Conservation (phyloP, 768 basidiomycete species). For the Pholiota microspora region DNA sequence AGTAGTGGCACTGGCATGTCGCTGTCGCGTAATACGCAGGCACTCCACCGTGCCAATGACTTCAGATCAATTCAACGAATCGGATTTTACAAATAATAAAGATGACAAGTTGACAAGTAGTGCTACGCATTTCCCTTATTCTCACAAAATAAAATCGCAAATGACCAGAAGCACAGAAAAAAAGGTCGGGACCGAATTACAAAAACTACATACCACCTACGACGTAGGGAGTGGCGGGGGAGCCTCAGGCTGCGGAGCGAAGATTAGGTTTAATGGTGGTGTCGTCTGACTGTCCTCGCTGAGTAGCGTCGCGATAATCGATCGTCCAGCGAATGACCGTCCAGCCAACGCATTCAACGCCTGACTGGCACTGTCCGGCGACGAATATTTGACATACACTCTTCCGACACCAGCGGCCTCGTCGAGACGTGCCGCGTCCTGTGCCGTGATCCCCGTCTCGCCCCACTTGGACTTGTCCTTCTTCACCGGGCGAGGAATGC, state of each 20-base stretch:
- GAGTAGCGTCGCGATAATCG: constrained; percentile 83
- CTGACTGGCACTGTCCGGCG: constrained; percentile 56
- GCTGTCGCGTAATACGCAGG: no score
- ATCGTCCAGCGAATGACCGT: constrained; percentile 80
- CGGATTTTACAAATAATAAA: no score
- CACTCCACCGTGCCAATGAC: no score
- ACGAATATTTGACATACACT: constrained; percentile 88
- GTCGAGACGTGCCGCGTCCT: constrained; percentile 71
- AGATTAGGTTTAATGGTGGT: constrained; percentile 78
- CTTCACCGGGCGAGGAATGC: constrained; percentile 87
- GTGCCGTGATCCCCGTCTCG: constrained; percentile 57
- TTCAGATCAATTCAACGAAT: no score
- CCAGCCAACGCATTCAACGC: constrained; percentile 91
- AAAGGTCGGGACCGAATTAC: background rate
- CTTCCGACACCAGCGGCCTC: constrained; percentile 93
- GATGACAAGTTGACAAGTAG: no score
- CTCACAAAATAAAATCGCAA: background rate
- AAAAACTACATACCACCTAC: constrained; percentile 15
- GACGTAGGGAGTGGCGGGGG: constrained; percentile 70
- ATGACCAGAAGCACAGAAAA: background rate
- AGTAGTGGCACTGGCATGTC: no score
- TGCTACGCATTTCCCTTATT: background rate
- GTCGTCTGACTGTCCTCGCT: constrained; percentile 84
- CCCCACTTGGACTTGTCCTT: constrained; percentile 85
- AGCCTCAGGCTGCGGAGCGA: constrained; percentile 80